Evolutionary conservation across 2,329 filamentous ascomycete genomes (phyloP), one percentile per base, ranked within the genome.

Genomic region (Celoporthe dispersa): DNA sequence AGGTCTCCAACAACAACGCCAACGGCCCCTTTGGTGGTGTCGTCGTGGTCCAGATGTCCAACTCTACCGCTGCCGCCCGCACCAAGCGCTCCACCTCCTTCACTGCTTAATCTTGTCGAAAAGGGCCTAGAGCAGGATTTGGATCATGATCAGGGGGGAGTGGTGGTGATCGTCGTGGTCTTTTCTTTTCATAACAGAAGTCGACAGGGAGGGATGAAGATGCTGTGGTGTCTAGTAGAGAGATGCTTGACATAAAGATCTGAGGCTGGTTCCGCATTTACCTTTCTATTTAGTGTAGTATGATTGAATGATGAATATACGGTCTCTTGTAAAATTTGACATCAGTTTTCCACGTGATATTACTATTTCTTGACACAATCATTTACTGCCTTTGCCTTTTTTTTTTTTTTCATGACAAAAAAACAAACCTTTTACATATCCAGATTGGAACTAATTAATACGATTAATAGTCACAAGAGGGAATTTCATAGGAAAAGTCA

Each of bases 1-100:
- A 75, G 70, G 70, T 75, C 64, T 72, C 69, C 53, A 75, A 75
- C 70, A 73, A 75, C 69, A 74, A 74, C 64, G 66, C 65, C 37
- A 67, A 65, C 44, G 73, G 73, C 0, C 73, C 73, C 12, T 75
- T 74, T 48, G 73, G 73, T n/a, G 72, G 73, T 37, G 70, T 70
- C 33, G 66, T 74, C 25, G 73, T 72, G 11, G 73, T 75, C 69
- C 73, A 74, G 66, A 72, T 74, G 63, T 39, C 67, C 67, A 61
- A 67, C 59, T 25, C 70, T 16, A 48, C 66, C 33, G 31, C 67
- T 39, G 33, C 63, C 65, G 28, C 57, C 61, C 22, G 60, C 28
- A 41, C 53, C 68, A 59, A 63, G 25, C 51, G 66, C 66, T 44
- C 41, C 61, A 53, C 69, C 69, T 64, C 67, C 37, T 11, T 66